Evolutionary conservation across 352 stramenopile species (phyloP).

Genomic region (Blastocystis sp.): DNA sequence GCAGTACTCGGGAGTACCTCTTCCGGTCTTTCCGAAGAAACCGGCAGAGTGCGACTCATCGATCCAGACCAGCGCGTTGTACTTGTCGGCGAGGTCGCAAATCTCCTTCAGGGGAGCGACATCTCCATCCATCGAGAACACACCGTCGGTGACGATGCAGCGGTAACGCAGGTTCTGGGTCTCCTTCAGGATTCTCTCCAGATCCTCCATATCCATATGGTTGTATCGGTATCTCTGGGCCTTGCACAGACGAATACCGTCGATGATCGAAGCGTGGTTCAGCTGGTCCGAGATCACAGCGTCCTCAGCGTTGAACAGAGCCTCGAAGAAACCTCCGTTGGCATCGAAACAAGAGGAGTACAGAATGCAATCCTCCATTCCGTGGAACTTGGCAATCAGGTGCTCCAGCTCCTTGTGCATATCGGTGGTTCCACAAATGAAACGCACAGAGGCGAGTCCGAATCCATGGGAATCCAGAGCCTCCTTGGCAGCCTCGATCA

Average conservation of each 20-base stretch:
- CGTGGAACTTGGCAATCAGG: conserved; percentile 79
- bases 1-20: conserved; percentile 79
- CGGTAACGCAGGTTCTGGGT: conserved; percentile 77
- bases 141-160: conserved; percentile 80
- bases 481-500: conserved; percentile 72
- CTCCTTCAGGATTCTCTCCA: conserved; percentile 75
- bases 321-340: conserved; percentile 80
- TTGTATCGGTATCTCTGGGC: conserved; percentile 79
- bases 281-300: conserved; percentile 81
- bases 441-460: conserved; percentile 77
- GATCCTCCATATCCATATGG: conserved; percentile 79
- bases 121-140: conserved; percentile 87
- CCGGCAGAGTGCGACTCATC: conserved; percentile 84
- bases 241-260: conserved; percentile 82
- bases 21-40: conserved; percentile 78
- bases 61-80: conserved; percentile 80
- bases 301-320: conserved; percentile 73
- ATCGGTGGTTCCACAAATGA: conserved; percentile 81
- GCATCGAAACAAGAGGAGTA: conserved; percentile 84
- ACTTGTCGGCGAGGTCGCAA: conserved; percentile 75
- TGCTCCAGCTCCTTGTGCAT: conserved; percentile 81
- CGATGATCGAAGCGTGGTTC: conserved; percentile 82
- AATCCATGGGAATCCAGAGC: conserved; percentile 76
- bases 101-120: conserved; percentile 78
- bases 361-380: conserved; percentile 81